phyloP scores from a whole-genome alignment of 495 filamentous ascomycete genomes.

The Xylaria cubensis region DNA sequence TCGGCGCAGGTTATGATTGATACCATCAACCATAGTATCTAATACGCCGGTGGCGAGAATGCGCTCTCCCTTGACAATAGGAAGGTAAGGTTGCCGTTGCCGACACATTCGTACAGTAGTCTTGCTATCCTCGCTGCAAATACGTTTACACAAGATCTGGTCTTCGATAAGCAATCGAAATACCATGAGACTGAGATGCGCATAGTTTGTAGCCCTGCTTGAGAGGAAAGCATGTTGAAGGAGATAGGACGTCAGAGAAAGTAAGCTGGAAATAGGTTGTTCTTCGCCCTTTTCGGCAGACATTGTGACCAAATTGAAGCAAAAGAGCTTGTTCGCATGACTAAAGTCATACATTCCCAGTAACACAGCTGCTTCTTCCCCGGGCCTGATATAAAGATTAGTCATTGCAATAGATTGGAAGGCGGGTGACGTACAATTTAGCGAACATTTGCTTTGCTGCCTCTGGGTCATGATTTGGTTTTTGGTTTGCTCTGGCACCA shows the following conservation, averaged over 20 bases:
- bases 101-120: constrained; percentile 82
- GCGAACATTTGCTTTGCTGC: constrained; percentile 81
- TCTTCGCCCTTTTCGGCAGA: constrained; percentile 70
- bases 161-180: constrained; percentile 91
- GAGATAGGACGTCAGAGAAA: constrained; percentile 91
- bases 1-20: constrained; percentile 91
- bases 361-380: constrained; percentile 76
- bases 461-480: constrained; percentile 65
- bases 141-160: constrained; percentile 77
- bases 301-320: constrained; percentile 76
- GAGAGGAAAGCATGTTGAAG: constrained; percentile 93
- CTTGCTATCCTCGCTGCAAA: constrained; percentile 83
- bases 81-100: constrained; percentile 88
- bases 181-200: constrained; percentile 80
- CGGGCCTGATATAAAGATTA: constrained; percentile 65
- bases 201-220: constrained; percentile 75
- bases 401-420: constrained; percentile 4
- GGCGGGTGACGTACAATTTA: constrained; percentile 50
- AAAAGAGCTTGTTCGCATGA: constrained; percentile 94
- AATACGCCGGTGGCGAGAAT: constrained; percentile 76
- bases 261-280: constrained; percentile 78
- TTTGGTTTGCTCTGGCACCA: constrained; percentile 66
- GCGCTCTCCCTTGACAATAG: constrained; percentile 72
- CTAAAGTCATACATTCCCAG: constrained; percentile 92
- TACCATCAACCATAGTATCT: constrained; percentile 85